phyloP scores from a whole-genome alignment of 371 early-diverging fungal species.

The Mucor lusitanicus region DNA sequence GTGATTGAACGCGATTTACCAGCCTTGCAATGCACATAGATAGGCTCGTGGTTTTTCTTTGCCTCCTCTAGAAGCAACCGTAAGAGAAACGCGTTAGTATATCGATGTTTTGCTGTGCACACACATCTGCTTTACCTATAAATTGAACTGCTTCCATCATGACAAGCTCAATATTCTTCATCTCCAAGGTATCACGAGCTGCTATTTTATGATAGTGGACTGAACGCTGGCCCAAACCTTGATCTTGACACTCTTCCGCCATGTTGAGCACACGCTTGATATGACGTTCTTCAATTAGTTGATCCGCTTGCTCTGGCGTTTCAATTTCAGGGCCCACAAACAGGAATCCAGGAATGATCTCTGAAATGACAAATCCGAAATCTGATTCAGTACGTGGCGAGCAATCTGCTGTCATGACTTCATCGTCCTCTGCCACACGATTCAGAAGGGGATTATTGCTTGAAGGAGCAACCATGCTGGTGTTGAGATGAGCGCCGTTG shows the following conservation, averaged over 20 bases:
- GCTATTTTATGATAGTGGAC: slow-evolving; percentile 59
- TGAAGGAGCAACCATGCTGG: not conserved
- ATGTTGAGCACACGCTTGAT: slow-evolving; percentile 62
- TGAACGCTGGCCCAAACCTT: slow-evolving; percentile 25
- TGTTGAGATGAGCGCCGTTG: not conserved
- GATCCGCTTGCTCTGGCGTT: slow-evolving; percentile 49
- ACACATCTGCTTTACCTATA: slow-evolving; percentile 48
- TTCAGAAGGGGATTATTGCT: slow-evolving; percentile 6
- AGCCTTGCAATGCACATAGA: slow-evolving; percentile 88
- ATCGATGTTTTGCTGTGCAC: not conserved
- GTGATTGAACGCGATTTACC: slow-evolving; percentile 84
- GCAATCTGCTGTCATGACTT: slow-evolving; percentile 24
- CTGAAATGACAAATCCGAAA: slow-evolving; percentile 57
- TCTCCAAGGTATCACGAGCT: slow-evolving; percentile 63
- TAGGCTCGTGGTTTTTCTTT: slow-evolving; percentile 51
- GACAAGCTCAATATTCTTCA: slow-evolving; percentile 60
- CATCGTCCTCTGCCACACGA: slow-evolving; percentile 42
- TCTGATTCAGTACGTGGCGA: slow-evolving; percentile 44
- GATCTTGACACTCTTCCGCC: slow-evolving; percentile 66
- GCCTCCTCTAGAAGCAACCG: slow-evolving; percentile 29
- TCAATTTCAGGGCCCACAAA: slow-evolving; percentile 66
- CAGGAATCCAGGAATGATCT: slow-evolving; percentile 61
- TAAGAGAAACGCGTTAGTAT: not conserved
- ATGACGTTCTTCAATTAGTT: slow-evolving; percentile 37
- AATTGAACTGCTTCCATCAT: slow-evolving; percentile 60